A percentile compares a stretch with the other conserved stretches of the same genome.
These are phyloP conservation scores for Bruguiera hainesii DNA, from an alignment of 441 rosid genomes.

Conservation along the genomic window DNA sequence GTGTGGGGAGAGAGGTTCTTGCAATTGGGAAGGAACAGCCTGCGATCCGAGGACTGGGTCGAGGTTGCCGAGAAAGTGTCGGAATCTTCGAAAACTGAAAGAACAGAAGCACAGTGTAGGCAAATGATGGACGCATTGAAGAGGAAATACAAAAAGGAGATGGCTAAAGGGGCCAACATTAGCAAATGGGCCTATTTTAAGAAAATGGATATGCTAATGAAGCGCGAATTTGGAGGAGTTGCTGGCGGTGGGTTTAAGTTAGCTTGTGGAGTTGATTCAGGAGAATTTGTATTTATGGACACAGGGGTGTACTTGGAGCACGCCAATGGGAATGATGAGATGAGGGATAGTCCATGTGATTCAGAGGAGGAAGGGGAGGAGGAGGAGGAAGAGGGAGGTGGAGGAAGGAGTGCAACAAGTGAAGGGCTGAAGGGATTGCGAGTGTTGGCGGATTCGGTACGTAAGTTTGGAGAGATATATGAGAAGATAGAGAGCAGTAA, in stretches of 20 bases:
- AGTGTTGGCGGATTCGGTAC: conserved; percentile 69
- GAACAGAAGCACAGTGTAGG: conserved; percentile 67
- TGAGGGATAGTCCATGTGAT: conserved; percentile 82
- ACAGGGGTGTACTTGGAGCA: conserved; percentile 58
- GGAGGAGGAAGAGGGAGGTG: conserved; percentile 15
- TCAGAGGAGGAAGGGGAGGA: conserved; percentile 55
- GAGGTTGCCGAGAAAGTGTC: conserved; percentile 88
- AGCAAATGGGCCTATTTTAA: conserved; percentile 76
- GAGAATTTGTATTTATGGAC: conserved; percentile 72
- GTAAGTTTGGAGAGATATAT: conserved; percentile 71
- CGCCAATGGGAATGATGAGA: conserved; percentile 72
- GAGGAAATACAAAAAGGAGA: conserved; percentile 84
- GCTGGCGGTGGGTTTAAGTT: conserved; percentile 22
- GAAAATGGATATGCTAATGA: conserved; percentile 75
- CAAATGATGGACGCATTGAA: conserved; percentile 72
- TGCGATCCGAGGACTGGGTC: conserved; percentile 81
- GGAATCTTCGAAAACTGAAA: conserved; percentile 53
- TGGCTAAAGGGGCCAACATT: conserved; percentile 36
- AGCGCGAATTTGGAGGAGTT: conserved; percentile 45
- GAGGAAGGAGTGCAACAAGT: conserved; percentile 28
- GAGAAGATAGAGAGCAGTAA: conserved; percentile 86
- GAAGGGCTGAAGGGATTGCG: conserved; percentile 44
- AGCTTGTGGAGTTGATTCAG: conserved; percentile 87
- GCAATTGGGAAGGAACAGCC: conserved; percentile 74
- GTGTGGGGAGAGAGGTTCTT: conserved; percentile 87